phyloP scores from a whole-genome alignment of 2,329 filamentous ascomycete species.

The Orbilia quercus region DNA sequence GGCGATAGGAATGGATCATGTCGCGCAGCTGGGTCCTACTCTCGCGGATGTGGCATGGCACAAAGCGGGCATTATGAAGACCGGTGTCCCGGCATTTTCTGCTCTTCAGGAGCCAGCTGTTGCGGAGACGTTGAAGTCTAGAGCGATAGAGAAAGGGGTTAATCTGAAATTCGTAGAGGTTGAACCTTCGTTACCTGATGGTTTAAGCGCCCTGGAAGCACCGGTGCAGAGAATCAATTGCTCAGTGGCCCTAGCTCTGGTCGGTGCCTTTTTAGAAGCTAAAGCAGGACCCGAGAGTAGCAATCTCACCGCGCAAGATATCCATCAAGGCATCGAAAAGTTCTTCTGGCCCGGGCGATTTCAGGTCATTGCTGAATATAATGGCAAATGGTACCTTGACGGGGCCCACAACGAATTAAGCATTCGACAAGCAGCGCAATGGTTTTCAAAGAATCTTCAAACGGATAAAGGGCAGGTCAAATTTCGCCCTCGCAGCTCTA shows the following conservation, averaged over 20 bases:
- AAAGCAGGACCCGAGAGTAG: not conserved
- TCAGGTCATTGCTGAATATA: slow-evolving; percentile 14
- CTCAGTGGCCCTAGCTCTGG: slow-evolving; percentile 67
- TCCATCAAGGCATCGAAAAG: not conserved
- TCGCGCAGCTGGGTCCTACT: slow-evolving; percentile 72
- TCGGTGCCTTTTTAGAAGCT: slow-evolving; percentile 62
- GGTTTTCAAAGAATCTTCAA: not conserved
- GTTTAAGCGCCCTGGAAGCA: slow-evolving; percentile 65
- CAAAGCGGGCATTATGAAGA: slow-evolving; percentile 78
- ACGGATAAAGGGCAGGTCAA: not conserved
- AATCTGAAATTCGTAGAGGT: slow-evolving; percentile 65
- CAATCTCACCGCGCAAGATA: not conserved
- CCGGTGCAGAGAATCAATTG: slow-evolving; percentile 72
- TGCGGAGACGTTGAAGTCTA: slow-evolving; percentile 65
- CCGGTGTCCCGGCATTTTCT: slow-evolving; percentile 70
- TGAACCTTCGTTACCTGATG: slow-evolving; percentile 64
- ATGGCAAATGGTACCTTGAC: slow-evolving; percentile 41
- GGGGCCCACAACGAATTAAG: slow-evolving; percentile 35
- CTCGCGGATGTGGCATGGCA: slow-evolving; percentile 78
- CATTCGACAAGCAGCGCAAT: slow-evolving; percentile 6
- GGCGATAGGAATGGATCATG: slow-evolving; percentile 76
- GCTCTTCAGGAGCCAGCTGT: slow-evolving; percentile 67
- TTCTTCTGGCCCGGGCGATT: slow-evolving; percentile 35
- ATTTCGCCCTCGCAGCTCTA: not conserved
- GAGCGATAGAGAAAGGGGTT: slow-evolving; percentile 69